Evolutionary conservation across 176 grass and related monocot genomes (phyloP).

Genomic region (Musa itinerans): DNA sequence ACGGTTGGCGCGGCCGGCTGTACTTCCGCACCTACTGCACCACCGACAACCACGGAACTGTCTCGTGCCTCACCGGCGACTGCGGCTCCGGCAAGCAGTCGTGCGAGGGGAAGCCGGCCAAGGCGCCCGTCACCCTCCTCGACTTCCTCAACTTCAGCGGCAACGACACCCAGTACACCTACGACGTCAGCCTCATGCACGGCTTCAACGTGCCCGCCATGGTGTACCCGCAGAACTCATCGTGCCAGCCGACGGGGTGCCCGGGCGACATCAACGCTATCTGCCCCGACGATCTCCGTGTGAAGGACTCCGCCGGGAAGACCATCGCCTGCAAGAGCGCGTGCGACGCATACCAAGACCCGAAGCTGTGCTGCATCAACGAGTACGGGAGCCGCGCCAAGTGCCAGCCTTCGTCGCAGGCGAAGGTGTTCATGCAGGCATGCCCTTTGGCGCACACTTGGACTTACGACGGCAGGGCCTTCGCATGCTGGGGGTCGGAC

Average conservation of each 20-base stretch:
- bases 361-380: slow-evolving; percentile 24
- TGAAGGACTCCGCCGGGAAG: slow-evolving; percentile 22
- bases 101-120: too few relatives aligned
- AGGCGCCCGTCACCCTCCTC: too few relatives aligned
- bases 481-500: too few relatives aligned
- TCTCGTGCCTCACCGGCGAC: too few relatives aligned
- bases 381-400: slow-evolving; percentile 3
- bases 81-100: too few relatives aligned
- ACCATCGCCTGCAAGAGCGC: slow-evolving; percentile 13
- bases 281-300: slow-evolving; percentile 31
- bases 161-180: slow-evolving; percentile 13
- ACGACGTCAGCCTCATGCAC: slow-evolving; percentile 44
- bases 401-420: too few relatives aligned
- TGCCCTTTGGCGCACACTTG: too few relatives aligned
- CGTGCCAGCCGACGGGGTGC: slow-evolving; percentile 22
- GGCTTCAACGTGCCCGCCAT: slow-evolving; percentile 51
- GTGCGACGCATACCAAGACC: slow-evolving; percentile 24
- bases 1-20: too few relatives aligned
- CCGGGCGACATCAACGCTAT: slow-evolving; percentile 8
- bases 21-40: too few relatives aligned
- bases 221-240: slow-evolving; percentile 22
- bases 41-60: too few relatives aligned
- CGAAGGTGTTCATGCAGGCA: too few relatives aligned
- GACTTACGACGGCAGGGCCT: too few relatives aligned
- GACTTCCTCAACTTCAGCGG: slow-evolving; percentile 22